Evolutionary conservation across 1,284 basidiomycete species (phyloP), one percentile per base, ranked within the genome.

Genomic region (Schizopora paradoxa): DNA sequence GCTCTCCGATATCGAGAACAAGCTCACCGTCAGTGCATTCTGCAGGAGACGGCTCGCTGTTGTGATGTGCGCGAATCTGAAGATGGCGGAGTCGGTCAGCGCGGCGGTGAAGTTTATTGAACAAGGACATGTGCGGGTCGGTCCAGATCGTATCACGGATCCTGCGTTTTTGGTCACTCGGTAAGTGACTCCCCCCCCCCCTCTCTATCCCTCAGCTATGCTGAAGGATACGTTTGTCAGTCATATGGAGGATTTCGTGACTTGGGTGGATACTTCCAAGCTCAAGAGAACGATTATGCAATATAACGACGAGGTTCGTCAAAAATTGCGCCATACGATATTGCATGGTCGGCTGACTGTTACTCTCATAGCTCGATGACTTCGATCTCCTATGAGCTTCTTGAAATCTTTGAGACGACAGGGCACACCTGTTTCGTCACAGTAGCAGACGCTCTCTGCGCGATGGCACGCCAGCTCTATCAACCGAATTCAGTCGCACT

Each of bases 231-330:
- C 26, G 7, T 37, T 8, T 34, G 49, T 13, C 53, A 88, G 86
- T 58, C 91, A 93, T 57, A 94, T 96, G 91, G 94, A 99, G 63
- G 96, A 99, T 72, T 99, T 97, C 67, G 92, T 99, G 38, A 98
- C 96, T 16, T 99, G 96, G 96, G 93, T 99, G 13, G 94, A 99
- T 65, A 94, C 92, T 19, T 93, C 88, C 55, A 96, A 95, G 64
- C 79, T 98, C 64, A 98, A 96, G 79, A 78, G 95, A 52, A 94
- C 91, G 0, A 84, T 99, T 62, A 89, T 95, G 83, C 73, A 76
- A 54, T 99, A 99, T 76, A 99, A 98, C 64, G 94, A 96, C 68
- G 91, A 97, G 80, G 91, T 92, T 48, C 46, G 76, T 64, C 38
- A 40, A 39, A 38, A 36, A 22, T 43, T 43, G 33, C 27, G 28